Conservation (phyloP, 495 filamentous ascomycete species). For the Rhizodiscina lignyota region DNA sequence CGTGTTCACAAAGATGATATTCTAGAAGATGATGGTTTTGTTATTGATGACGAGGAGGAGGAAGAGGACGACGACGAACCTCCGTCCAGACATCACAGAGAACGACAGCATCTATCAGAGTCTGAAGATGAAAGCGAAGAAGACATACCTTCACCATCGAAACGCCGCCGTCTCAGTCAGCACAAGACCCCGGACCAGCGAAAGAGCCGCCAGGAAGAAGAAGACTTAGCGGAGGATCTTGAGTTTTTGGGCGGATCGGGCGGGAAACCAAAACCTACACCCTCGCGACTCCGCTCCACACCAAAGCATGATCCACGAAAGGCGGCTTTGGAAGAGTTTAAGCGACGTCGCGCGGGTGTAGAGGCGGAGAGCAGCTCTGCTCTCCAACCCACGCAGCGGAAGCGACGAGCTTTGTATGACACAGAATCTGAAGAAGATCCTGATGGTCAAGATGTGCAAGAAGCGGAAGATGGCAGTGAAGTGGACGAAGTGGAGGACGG, state of each 20-base stretch:
- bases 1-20: conserved; percentile 9
- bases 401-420: no score
- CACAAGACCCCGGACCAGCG: not conserved
- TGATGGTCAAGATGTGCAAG: not conserved
- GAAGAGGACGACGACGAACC: conserved; percentile 9
- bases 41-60: conserved; percentile 11
- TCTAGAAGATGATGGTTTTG: conserved; percentile 6
- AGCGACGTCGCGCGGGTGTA: conserved; percentile 11
- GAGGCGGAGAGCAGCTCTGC: no score
- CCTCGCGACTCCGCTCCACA: conserved; percentile 4
- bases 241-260: conserved; percentile 17
- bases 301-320: conserved; percentile 8
- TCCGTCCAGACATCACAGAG: conserved; percentile 4
- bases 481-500: conserved; percentile 5
- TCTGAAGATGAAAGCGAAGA: no score
- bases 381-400: conserved; percentile 10
- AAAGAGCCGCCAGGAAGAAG: conserved; percentile 10
- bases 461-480: conserved; percentile 5
- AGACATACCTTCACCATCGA: not conserved
- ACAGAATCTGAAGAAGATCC: conserved; percentile 3
- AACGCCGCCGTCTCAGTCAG: not conserved
- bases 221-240: conserved; percentile 21
- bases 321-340: conserved; percentile 17
- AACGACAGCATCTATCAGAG: no score
- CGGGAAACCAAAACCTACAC: conserved; percentile 5